Evolutionary conservation across 108 stramenopile genomes (phyloP).

Genomic region (Fragilaria radians): DNA sequence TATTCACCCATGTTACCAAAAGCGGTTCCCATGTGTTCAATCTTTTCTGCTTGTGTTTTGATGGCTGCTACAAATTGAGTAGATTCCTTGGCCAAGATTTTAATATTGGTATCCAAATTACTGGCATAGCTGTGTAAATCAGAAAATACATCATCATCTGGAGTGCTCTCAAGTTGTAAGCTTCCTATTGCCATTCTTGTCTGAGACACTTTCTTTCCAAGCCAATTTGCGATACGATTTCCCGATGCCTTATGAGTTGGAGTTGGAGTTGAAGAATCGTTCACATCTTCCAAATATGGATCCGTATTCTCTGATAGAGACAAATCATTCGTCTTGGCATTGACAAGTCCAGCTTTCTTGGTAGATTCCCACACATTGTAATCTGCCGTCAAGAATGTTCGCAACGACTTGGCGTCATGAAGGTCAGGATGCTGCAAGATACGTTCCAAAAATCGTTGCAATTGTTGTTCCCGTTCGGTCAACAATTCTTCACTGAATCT

Average conservation of each 20-base stretch:
- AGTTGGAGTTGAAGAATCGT: neutral
- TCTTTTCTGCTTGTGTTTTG: neutral
- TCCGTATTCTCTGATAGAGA: neutral
- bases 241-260: neutral
- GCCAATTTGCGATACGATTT: neutral
- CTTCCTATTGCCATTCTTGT: neutral
- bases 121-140: neutral
- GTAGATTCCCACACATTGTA: neutral
- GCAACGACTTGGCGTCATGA: slow-evolving; percentile 50
- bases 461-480: slow-evolving; percentile 57
- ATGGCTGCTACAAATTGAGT: neutral
- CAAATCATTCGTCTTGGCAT: neutral
- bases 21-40: neutral
- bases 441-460: slow-evolving; percentile 69
- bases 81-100: neutral
- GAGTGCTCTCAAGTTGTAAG: neutral
- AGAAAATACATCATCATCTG: neutral
- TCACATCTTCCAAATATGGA: neutral
- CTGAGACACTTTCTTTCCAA: neutral
- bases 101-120: neutral
- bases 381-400: slow-evolving; percentile 69
- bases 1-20: neutral
- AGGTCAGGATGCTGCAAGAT: slow-evolving; percentile 79
- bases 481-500: slow-evolving; percentile 74
- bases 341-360: neutral